These are phyloP conservation scores for Ochromonadaceae sp. DNA, from an alignment of 352 stramenopile genomes.

Conservation along the genomic window DNA sequence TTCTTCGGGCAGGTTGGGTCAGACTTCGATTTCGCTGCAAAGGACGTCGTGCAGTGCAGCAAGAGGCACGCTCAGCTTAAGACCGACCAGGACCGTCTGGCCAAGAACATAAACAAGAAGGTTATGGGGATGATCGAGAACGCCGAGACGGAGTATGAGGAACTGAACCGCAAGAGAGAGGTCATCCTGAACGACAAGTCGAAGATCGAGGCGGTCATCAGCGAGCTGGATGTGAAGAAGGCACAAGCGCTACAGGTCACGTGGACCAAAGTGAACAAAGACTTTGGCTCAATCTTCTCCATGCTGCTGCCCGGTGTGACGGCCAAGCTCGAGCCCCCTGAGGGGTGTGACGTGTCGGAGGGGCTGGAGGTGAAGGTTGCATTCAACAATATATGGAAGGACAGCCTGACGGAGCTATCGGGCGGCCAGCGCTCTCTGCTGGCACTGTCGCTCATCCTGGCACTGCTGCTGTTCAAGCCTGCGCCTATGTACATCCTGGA, in stretches of 20 bases:
- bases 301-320: conserved; percentile 88
- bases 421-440: conserved; percentile 97
- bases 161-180: conserved; percentile 80
- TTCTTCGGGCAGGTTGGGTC: conserved; percentile 89
- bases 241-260: conserved; percentile 85
- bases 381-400: conserved; percentile 96
- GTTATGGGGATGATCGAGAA: conserved; percentile 99
- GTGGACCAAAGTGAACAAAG: conserved; percentile 96
- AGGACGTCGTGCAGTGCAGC: conserved; percentile 60
- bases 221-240: conserved; percentile 97
- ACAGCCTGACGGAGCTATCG: conserved; percentile 95
- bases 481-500: conserved; percentile 99
- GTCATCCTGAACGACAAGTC: conserved; percentile 95
- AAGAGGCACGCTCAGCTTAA: conserved; percentile 63
- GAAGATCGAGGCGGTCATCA: conserved; percentile 97
- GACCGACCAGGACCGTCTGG: conserved; percentile 59
- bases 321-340: conserved; percentile 91
- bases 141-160: conserved; percentile 93
- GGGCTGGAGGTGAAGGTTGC: conserved; percentile 97
- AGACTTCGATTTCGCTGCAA: conserved; percentile 91
- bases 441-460: conserved; percentile 93
- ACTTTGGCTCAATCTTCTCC: conserved; percentile 98
- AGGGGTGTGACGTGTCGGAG: conserved; percentile 55
- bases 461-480: conserved; percentile 93
- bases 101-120: conserved; percentile 99